Conservation (phyloP, 2,329 filamentous ascomycete species). For the Kalmusia sp. region DNA sequence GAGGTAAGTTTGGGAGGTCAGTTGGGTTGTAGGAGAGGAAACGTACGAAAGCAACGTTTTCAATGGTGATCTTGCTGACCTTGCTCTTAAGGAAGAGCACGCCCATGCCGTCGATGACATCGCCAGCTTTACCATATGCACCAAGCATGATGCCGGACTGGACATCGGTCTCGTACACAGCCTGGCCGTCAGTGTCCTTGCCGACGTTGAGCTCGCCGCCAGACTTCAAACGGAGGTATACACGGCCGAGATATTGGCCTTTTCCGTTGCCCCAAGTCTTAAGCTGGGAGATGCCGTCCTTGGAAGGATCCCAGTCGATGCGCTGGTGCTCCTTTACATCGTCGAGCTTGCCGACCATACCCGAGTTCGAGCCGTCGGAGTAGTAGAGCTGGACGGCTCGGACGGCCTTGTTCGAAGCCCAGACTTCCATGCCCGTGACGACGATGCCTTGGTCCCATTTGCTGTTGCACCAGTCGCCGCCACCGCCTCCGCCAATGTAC, state of each 20-base stretch:
- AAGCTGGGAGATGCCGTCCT: conserved; percentile 19
- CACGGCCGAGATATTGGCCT: conserved; percentile 16
- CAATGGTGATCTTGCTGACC: conserved; percentile 20
- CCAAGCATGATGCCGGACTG: conserved; percentile 24
- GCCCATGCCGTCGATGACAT: conserved; percentile 19
- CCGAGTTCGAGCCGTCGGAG: conserved; percentile 22
- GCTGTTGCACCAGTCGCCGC: conserved; percentile 19
- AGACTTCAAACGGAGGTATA: conserved; percentile 18
- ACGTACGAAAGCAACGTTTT: conserved; percentile 20
- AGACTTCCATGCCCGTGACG: conserved; percentile 22
- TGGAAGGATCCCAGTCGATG: conserved; percentile 22
- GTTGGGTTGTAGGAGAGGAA: not conserved
- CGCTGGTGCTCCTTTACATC: conserved; percentile 13
- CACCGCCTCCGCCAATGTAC: conserved; percentile 10
- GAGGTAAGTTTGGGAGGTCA: not conserved
- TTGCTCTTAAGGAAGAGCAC: conserved; percentile 26
- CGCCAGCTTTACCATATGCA: conserved; percentile 15
- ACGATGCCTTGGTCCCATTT: conserved; percentile 20
- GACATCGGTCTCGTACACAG: conserved; percentile 17
- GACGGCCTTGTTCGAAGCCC: conserved; percentile 17
- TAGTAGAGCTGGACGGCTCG: conserved; percentile 24
- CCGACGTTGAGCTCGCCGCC: conserved; percentile 24
- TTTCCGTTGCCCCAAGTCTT: conserved; percentile 24
- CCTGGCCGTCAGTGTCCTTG: conserved; percentile 20
- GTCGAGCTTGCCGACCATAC: conserved; percentile 16